Percentiles rank a stretch among this genome's conserved stretches.
Conservation (phyloP, 2,329 filamentous ascomycete species). For the Fonsecaea multimorphosa region DNA sequence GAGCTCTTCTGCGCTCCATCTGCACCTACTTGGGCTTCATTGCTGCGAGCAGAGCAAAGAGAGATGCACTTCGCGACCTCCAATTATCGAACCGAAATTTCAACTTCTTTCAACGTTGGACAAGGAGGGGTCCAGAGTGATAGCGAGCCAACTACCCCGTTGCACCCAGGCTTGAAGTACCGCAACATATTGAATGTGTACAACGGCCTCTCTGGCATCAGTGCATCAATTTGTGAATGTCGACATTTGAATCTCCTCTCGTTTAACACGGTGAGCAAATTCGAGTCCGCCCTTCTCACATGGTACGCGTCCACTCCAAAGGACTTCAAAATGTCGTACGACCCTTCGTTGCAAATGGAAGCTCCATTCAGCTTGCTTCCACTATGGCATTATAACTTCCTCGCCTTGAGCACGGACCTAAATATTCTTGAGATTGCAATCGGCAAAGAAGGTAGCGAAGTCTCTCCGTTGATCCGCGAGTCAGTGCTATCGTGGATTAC, state of each 20-base stretch:
- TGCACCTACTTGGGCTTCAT: constrained; percentile 14
- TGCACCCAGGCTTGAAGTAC: constrained; percentile 7
- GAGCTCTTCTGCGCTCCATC: constrained; percentile 14
- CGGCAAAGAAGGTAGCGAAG: constrained; percentile 39
- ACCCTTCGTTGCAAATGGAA: constrained; percentile 22
- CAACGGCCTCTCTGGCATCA: constrained; percentile 26
- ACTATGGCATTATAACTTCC: constrained; percentile 42
- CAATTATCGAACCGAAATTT: not conserved
- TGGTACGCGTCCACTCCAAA: constrained; percentile 17
- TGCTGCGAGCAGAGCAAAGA: constrained; percentile 12
- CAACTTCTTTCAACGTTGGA: not conserved
- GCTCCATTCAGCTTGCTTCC: constrained; percentile 39
- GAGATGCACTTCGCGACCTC: not conserved
- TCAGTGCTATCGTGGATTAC: constrained; percentile 36
- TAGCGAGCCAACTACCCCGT: not conserved
- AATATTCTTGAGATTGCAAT: constrained; percentile 39
- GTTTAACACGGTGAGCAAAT: constrained; percentile 9
- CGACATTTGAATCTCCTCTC: constrained; percentile 23
- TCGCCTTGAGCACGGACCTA: constrained; percentile 38
- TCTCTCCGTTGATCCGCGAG: constrained; percentile 17
- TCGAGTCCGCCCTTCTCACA: constrained; percentile 11
- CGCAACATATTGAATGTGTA: constrained; percentile 23
- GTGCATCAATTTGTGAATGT: constrained; percentile 26
- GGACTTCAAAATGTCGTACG: constrained; percentile 4
- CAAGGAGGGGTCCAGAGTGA: no score